phyloP scores from a whole-genome alignment of 306 rosid species.

The Calophaca sinica region DNA sequence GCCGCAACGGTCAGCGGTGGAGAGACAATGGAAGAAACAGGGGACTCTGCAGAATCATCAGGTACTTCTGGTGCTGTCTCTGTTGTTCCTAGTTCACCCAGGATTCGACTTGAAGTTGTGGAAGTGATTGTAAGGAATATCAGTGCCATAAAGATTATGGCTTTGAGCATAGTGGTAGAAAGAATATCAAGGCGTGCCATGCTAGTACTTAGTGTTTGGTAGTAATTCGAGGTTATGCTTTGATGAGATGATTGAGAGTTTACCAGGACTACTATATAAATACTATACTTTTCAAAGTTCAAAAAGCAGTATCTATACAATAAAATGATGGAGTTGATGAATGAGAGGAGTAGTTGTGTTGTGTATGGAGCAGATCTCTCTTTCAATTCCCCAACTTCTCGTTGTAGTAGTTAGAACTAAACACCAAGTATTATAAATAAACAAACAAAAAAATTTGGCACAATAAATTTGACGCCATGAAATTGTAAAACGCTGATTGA shows the following conservation, averaged over 20 bases:
- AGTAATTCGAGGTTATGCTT: neutral
- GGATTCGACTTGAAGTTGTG: conserved; percentile 52
- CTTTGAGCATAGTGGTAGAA: conserved; percentile 22
- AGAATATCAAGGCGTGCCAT: conserved; percentile 49
- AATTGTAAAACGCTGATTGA: too few species aligned
- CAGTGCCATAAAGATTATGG: conserved; percentile 43
- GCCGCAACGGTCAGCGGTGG: conserved; percentile 24
- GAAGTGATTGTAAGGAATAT: conserved; percentile 46
- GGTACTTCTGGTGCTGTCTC: conserved; percentile 44
- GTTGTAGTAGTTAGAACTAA: conserved; percentile 51
- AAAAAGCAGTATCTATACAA: neutral
- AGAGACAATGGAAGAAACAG: conserved; percentile 43
- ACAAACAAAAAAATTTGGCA: too few species aligned
- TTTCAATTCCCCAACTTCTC: neutral
- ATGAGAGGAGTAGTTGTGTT: conserved; percentile 35
- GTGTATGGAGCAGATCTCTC: conserved; percentile 18
- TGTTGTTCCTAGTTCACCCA: conserved; percentile 41
- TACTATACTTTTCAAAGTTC: neutral
- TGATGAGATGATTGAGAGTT: neutral
- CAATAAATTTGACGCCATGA: too few species aligned
- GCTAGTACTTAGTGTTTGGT: neutral
- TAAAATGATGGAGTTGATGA: conserved; percentile 56
- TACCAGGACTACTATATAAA: conserved; percentile 19
- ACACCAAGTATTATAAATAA: conserved; percentile 1
- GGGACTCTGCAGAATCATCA: conserved; percentile 37